Evolutionary conservation across 192 early-diverging fungal species (phyloP).

Genomic region (Podila epigama): DNA sequence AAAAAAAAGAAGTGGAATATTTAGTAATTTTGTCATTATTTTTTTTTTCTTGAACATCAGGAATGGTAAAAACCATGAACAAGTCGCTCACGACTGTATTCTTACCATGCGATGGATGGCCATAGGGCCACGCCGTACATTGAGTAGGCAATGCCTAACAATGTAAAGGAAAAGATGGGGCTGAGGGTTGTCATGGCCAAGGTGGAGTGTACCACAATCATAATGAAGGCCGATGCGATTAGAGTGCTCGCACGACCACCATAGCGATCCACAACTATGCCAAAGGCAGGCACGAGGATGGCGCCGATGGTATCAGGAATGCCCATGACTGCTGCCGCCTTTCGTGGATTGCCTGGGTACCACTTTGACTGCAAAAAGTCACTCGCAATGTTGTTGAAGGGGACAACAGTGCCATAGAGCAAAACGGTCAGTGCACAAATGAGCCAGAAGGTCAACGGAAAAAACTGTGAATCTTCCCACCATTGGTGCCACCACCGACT

Average conservation of each 20-base stretch:
- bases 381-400: conserved; percentile 71
- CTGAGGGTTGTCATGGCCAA: conserved; percentile 55
- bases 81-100: background rate
- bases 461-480: conserved; percentile 18
- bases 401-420: conserved; percentile 65
- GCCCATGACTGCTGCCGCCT: conserved; percentile 69
- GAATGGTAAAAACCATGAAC: no score
- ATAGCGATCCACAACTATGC: conserved; percentile 61
- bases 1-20: no score
- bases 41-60: no score
- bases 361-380: conserved; percentile 72
- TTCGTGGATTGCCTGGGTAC: conserved; percentile 60
- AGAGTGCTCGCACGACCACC: conserved; percentile 58
- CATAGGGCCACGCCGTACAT: conserved; percentile 67
- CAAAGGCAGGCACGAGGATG: conserved; percentile 61
- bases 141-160: conserved; percentile 63
- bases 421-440: conserved; percentile 48
- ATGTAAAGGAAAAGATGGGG: conserved; percentile 57
- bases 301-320: conserved; percentile 69
- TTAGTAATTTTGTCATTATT: background rate
- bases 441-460: conserved; percentile 37
- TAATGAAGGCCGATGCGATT: conserved; percentile 51
- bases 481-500: conserved; percentile 14
- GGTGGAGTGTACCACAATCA: conserved; percentile 55
- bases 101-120: conserved; percentile 66